These are phyloP conservation scores for Candida xiaguanensis DNA, from an alignment of 805 yeast genomes.

Conservation along the genomic window DNA sequence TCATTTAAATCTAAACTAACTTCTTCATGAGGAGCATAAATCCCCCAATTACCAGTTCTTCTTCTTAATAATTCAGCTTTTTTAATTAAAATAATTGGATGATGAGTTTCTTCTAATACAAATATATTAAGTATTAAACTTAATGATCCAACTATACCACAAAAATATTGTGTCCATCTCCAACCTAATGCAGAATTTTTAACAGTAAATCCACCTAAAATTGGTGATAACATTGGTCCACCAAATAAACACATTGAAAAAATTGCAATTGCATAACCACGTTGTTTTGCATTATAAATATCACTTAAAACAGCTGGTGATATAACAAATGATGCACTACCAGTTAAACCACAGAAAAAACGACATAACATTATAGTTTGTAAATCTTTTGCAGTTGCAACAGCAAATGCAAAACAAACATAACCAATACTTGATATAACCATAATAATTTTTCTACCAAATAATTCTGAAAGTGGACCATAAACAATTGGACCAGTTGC, in stretches of 20 bases:
- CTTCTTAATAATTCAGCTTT: conserved; percentile 36
- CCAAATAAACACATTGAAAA: conserved; percentile 70
- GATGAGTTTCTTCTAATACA: conserved; percentile 37
- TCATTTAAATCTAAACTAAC: conserved; percentile 25
- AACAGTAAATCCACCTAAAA: conserved; percentile 44
- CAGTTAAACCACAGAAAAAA: conserved; percentile 75
- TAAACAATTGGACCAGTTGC: conserved; percentile 89
- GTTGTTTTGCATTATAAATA: conserved; percentile 56
- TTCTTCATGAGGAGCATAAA: conserved; percentile 37
- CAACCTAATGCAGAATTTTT: conserved; percentile 41
- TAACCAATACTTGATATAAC: conserved; percentile 37
- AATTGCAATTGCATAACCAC: conserved; percentile 74
- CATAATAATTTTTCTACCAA: conserved; percentile 40
- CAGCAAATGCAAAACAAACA: conserved; percentile 51
- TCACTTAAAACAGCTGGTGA: conserved; percentile 86
- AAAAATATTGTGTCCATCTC: conserved; percentile 56
- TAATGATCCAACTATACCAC: conserved; percentile 35
- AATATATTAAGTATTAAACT: conserved; percentile 30
- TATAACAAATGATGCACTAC: conserved; percentile 82
- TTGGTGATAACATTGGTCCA: conserved; percentile 83
- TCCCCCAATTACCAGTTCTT: conserved; percentile 43
- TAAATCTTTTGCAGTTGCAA: conserved; percentile 73
- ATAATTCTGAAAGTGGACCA: conserved; percentile 42
- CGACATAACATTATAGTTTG: conserved; percentile 77
- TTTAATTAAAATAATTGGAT: conserved; percentile 30